phyloP scores from a whole-genome alignment of 2,329 filamentous ascomycete genomes.

The Colletotrichum filicis region DNA sequence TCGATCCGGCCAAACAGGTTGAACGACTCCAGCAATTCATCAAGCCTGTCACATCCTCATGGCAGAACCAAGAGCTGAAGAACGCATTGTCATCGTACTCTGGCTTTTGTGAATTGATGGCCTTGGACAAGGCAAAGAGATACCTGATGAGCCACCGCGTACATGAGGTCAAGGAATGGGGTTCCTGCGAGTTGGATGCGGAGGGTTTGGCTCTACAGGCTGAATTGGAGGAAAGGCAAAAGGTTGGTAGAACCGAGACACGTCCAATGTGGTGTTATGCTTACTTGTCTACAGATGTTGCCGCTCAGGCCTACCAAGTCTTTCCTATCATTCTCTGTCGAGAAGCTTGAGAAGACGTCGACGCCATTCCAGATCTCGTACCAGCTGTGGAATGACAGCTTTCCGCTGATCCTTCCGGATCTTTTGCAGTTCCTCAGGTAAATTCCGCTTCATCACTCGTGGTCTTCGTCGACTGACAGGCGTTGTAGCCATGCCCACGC shows the following conservation, averaged over 20 bases:
- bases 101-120: constrained; percentile 83
- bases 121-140: constrained; percentile 80
- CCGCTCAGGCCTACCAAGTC: constrained; percentile 91
- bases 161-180: constrained; percentile 85
- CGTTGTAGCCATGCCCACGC: constrained; percentile 81
- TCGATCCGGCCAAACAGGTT: constrained; percentile 78
- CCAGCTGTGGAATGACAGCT: constrained; percentile 84
- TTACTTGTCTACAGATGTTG: constrained; percentile 60
- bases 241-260: constrained; percentile 54
- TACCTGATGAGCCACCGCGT: constrained; percentile 82
- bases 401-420: constrained; percentile 85
- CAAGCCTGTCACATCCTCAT: constrained; percentile 82
- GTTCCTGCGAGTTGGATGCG: constrained; percentile 77
- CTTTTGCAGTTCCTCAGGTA: constrained; percentile 84
- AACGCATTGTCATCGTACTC: constrained; percentile 78
- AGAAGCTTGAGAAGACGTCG: constrained; percentile 82
- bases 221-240: constrained; percentile 80
- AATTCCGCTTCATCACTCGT: constrained; percentile 30
- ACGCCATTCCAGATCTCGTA: constrained; percentile 80
- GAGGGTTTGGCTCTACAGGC: constrained; percentile 84
- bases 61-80: constrained; percentile 78
- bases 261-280: not conserved
- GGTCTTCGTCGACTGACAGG: not conserved
- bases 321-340: constrained; percentile 91
- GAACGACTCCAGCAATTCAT: constrained; percentile 81